Evolutionary conservation across 2,329 filamentous ascomycete genomes (phyloP), one percentile per base, ranked within the genome.

Genomic region (Raffaelea arxii): DNA sequence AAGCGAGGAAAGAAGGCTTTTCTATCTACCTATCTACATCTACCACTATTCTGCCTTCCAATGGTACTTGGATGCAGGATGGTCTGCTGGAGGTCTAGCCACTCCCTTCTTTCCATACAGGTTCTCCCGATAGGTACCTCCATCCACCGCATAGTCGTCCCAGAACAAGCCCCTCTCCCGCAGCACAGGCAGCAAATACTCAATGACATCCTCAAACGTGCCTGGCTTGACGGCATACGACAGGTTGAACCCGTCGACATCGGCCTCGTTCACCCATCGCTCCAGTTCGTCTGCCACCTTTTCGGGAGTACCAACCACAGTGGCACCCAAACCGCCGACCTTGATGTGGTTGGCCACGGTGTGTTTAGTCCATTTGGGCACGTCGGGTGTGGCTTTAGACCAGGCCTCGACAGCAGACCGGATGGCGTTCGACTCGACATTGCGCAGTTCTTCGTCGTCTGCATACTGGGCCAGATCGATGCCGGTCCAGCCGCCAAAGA

Each of bases 161-260:
- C 69, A 78, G 54, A 80, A 78, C 4, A 81, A 53, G 0, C 79
- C 79, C 11, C 82, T 64, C 18, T 64, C 61, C 39, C 69, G 69
- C 24, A 86, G 60, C 51, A 84, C 83, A 0, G 82, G 80, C 1
- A 86, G 54, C 3, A 86, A 59, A 12, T 81, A 63, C 7, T 82
- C 73, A 25, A 82, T 74, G 1, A 86, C 72, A 52, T 86, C 82
- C 46, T 80, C 72, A 58, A 85, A 86, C 0, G 45, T 30, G 76
- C 80, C 38, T 72, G 71, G 0, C 80, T 82, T 46, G 3, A 41
- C 45, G 16, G 46, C 48, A 38, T 51, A 43, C 7, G 57, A 80
- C 58, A 87, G 72, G 57, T 88, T 88, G 62, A 88, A 88, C 0
- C 83, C 83, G 57, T 87, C 83, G 2, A 87, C 74, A 52, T 84